Base-by-base conservation (phyloP, 2,329 filamentous ascomycete species). In the Sarocladiaceae sp. region DNA sequence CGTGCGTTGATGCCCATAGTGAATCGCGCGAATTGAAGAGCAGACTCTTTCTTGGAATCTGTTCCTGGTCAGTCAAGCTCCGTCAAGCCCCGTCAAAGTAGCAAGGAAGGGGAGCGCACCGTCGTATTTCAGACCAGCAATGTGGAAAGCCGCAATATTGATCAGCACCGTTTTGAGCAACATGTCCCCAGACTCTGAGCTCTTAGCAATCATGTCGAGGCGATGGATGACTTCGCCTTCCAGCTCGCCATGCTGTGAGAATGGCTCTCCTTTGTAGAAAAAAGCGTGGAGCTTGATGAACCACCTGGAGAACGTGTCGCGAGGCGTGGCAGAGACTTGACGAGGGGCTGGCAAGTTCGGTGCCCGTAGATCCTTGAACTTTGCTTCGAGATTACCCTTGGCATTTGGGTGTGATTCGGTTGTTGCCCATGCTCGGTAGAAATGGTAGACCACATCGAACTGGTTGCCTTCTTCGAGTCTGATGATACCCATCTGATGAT, bases 401-500 rank as follows among this genome's bases (percentile, higher is more conserved):
- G 88, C 89, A 35, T 83, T 76, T 0, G 84, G 83, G 57, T 93
- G 83, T 4, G 89, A 88, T 32, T 82, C 72, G 43, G 81, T 73
- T 24, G 88, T 82, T 7, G 82, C 82, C 53, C 93, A 74, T 13
- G 90, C 83, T 50, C 90, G 83, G 59, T 95, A 93, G 32, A 97
- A 79, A 61, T 95, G 82, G 63, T 96, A 97, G 23, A 94, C 83
- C 9, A 88, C 83, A 49, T 88, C 80, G 42, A 97, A 76, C 59
- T 94, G 85, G 53, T 91, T 84, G 47, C 76, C 78, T 54, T 90
- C 80, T 44, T 85, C 82, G 39, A 88, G 76, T 48, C 85, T 83
- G 47, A 97, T 83, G 27, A 97, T 86, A 27, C 87, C 90, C 61
- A 93, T 80, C 62, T 97, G 93, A 57, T 98, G 91, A 57, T 94